A percentile compares a stretch with the other conserved stretches of the same genome.
phyloP scores from a whole-genome alignment of 176 grass and related monocot genomes.

The Dendrocalamus sinicus region DNA sequence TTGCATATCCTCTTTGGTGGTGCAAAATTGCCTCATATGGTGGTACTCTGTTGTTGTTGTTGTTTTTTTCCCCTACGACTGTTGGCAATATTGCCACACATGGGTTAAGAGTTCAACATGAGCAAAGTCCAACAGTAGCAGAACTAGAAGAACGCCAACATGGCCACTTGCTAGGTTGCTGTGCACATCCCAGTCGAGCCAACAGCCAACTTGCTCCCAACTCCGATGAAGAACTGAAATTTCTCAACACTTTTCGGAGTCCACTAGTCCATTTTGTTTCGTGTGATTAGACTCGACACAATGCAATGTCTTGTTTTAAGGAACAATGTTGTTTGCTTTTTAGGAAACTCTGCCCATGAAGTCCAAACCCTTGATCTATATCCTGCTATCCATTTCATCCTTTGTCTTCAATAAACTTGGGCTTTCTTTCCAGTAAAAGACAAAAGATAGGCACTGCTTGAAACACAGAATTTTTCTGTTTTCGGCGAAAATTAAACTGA shows the following conservation, averaged over 20 bases:
- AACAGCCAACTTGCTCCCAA: constrained; percentile 1
- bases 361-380: not conserved
- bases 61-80: not conserved
- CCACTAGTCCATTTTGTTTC: not conserved
- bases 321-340: constrained; percentile 28
- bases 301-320: constrained; percentile 26
- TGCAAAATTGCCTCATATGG: not conserved
- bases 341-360: not conserved
- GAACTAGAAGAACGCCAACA: not conserved
- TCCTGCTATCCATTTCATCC: not conserved
- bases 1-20: no score
- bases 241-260: not conserved
- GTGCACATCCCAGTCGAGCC: not conserved
- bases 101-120: not conserved
- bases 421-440: not conserved
- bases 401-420: not conserved
- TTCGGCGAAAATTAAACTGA: not conserved
- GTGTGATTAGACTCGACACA: not conserved
- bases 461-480: not conserved
- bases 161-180: not conserved
- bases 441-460: not conserved
- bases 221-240: constrained; percentile 14
- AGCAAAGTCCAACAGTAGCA: not conserved
- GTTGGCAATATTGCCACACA: constrained; percentile 2
- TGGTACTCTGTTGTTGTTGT: not conserved